A percentile compares a stretch with the other conserved stretches of the same genome.
Conservation (phyloP, 2,329 filamentous ascomycete species). For the Xylaria sp. region DNA sequence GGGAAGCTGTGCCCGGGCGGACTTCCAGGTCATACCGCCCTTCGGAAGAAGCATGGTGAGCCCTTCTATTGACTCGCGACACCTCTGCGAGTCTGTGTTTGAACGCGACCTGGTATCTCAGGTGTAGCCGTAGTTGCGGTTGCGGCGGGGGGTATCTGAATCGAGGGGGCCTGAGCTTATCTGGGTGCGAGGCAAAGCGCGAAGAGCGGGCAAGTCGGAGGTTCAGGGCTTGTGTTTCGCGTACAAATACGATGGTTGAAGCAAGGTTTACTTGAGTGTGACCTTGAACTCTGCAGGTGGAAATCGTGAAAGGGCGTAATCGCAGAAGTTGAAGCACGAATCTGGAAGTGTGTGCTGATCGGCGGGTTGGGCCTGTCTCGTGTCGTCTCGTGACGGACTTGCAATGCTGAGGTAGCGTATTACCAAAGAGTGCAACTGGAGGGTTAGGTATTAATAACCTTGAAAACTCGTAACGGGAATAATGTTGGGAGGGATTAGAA, state of each 20-base stretch:
- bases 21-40: slow-evolving; percentile 91
- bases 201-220: background rate
- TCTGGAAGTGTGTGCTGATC: background rate
- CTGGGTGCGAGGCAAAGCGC: background rate
- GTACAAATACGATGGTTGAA: background rate
- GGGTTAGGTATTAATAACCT: background rate
- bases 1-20: slow-evolving; percentile 78
- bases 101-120: slow-evolving; percentile 21
- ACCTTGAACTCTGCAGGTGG: background rate
- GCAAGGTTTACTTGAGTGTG: background rate
- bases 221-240: background rate
- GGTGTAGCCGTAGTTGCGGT: slow-evolving; percentile 1
- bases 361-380: background rate
- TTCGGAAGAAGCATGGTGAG: slow-evolving; percentile 85
- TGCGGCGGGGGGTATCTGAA: background rate
- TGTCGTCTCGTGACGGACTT: slow-evolving; percentile 5
- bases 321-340: slow-evolving; percentile 3
- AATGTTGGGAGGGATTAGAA: background rate
- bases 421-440: background rate
- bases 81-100: slow-evolving; percentile 45
- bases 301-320: slow-evolving; percentile 10
- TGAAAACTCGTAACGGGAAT: background rate
- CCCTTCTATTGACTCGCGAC: slow-evolving; percentile 48
- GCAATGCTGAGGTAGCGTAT: background rate
- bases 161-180: background rate